These are phyloP conservation scores for Aspergillus fischeri DNA, from an alignment of 2,329 filamentous ascomycete species.

Conservation along the genomic window DNA sequence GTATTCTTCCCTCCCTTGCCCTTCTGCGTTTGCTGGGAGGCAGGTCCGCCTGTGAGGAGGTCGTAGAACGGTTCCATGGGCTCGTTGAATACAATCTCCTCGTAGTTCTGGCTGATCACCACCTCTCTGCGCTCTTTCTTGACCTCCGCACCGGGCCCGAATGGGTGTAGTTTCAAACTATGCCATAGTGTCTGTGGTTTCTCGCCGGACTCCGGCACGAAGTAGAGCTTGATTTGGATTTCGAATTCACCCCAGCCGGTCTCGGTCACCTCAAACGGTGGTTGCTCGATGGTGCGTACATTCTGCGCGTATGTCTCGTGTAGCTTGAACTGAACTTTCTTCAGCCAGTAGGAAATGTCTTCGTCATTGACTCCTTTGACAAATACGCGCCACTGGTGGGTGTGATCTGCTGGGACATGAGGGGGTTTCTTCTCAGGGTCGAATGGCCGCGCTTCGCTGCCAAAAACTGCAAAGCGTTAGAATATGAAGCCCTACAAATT, in stretches of 20 bases:
- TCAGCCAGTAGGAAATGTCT: constrained; percentile 91
- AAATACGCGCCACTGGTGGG: constrained; percentile 94
- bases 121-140: constrained; percentile 61
- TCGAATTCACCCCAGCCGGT: constrained; percentile 99
- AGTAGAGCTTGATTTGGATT: constrained; percentile 92
- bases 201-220: constrained; percentile 79
- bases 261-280: constrained; percentile 80
- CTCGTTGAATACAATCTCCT: constrained; percentile 96
- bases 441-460: constrained; percentile 74
- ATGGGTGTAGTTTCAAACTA: constrained; percentile 85
- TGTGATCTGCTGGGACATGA: constrained; percentile 81
- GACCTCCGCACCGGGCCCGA: constrained; percentile 71
- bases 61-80: constrained; percentile 91
- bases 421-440: constrained; percentile 71
- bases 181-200: constrained; percentile 97
- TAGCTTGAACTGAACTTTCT: constrained; percentile 96
- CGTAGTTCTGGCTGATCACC: constrained; percentile 77
- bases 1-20: constrained; percentile 57
- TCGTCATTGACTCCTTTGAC: constrained; percentile 85
- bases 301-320: constrained; percentile 95
- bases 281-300: constrained; percentile 75
- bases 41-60: constrained; percentile 68
- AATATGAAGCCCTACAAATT: neutral
- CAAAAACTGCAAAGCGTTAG: constrained; percentile 56
- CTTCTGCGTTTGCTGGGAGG: constrained; percentile 43